Base-by-base conservation (phyloP, 176 grass and related monocot species). In the Cenchrus fungigraminus region DNA sequence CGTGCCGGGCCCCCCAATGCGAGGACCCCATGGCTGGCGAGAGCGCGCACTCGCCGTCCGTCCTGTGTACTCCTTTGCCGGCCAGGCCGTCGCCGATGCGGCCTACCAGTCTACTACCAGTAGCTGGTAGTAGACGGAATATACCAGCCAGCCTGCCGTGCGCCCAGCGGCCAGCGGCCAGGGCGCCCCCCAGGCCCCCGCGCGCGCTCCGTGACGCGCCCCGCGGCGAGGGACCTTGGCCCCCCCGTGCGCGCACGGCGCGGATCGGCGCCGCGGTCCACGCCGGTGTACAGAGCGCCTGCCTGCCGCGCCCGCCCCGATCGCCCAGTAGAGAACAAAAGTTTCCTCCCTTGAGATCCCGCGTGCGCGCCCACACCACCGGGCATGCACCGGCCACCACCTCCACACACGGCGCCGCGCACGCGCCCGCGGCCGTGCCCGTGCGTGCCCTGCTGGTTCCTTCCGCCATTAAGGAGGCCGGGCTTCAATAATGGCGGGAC, bases 321-420 rank as follows among this genome's bases (percentile, higher is more conserved):
- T 11, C n/a, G 4, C 29, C 7, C 64, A 71, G 64, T 77, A 89
- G 77, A 89, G 67, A 89, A 86, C 88, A 89, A 85, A 80, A 85
- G 71, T 46, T 62, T 75, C 69, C 77, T 34, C 77, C 61, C 51
- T 45, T 74, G 44, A 77, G 88, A 85, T 77, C 53, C 70, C 76
- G 75, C 68, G 25, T 5, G 65, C 22, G 65, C 50, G 79, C 65
- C 65, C 70, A 29, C 13, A 1, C 20, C 71, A 17, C 49, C 13
- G 65, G 74, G 74, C 81, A 58, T 57, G 66, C 13, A 12, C 46
- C 46, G 20, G 17, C 68, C 42, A 16, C n/a, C 9, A 16, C n/a
- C 9, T 19, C 40, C 44, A 0, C 8, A 7, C 45, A 10, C 49
- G 9, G 1, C 12, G 12, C 9, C 31, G 8, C 54, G 56, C 17